Conservation (phyloP, 2,329 filamentous ascomycete species). For the Colletotrichum euphorbiae region DNA sequence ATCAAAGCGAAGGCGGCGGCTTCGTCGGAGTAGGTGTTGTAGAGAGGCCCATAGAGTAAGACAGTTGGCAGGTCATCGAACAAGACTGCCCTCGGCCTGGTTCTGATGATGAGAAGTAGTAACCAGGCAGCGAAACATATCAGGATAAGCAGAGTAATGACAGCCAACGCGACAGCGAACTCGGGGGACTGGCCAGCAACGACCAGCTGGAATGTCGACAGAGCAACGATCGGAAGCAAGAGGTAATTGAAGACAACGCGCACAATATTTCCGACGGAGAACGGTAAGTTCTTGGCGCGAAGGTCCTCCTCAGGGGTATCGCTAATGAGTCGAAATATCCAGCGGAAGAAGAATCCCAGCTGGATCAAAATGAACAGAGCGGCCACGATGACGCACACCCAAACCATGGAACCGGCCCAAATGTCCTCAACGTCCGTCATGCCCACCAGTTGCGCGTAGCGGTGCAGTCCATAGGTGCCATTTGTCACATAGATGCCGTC, state of each 20-base stretch:
- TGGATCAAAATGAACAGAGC: conserved; percentile 78
- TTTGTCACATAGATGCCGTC: conserved; percentile 91
- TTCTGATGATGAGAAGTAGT: conserved; percentile 81
- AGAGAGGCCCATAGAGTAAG: conserved; percentile 89
- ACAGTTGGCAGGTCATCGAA: conserved; percentile 95
- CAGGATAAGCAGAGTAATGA: conserved; percentile 78
- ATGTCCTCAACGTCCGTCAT: conserved; percentile 82
- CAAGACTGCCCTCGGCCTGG: conserved; percentile 84
- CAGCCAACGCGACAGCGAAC: conserved; percentile 79
- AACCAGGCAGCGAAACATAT: conserved; percentile 82
- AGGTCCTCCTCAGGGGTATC: conserved; percentile 86
- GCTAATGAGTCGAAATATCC: conserved; percentile 78
- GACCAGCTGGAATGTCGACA: conserved; percentile 93
- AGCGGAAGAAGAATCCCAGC: conserved; percentile 79
- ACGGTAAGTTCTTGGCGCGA: conserved; percentile 90
- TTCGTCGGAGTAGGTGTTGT: conserved; percentile 97
- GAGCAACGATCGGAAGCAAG: conserved; percentile 83
- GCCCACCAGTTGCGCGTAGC: conserved; percentile 83
- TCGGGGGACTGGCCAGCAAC: conserved; percentile 75
- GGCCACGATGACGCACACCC: conserved; percentile 82
- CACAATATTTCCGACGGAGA: conserved; percentile 81
- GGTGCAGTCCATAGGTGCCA: conserved; percentile 82
- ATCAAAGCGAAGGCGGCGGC: conserved; percentile 91
- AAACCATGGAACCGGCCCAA: conserved; percentile 95
- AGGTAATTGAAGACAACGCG: conserved; percentile 95